phyloP scores from a whole-genome alignment of 306 rosid genomes.

The Senna tora region DNA sequence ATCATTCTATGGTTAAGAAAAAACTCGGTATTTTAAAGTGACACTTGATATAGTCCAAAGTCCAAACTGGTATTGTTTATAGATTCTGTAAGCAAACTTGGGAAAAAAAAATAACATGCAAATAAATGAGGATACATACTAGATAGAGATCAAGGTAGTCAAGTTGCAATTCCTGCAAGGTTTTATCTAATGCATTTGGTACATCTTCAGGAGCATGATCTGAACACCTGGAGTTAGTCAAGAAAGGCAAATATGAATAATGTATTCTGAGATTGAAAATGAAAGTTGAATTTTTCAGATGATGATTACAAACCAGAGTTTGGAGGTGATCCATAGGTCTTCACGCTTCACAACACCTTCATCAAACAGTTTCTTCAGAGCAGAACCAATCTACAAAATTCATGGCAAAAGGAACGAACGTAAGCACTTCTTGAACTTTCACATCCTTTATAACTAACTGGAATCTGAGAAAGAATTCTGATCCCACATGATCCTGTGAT shows the following conservation, averaged over 20 bases:
- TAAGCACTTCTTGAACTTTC: no score
- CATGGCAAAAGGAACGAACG: no score
- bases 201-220: constrained; percentile 80
- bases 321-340: constrained; percentile 79
- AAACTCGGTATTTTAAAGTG: no score
- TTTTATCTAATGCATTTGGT: constrained; percentile 61
- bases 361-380: constrained; percentile 61
- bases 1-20: no score
- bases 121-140: constrained; percentile 37
- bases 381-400: constrained; percentile 57
- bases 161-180: constrained; percentile 69
- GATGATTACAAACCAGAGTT: constrained; percentile 58
- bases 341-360: constrained; percentile 73
- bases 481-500: no score
- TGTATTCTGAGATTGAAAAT: background rate
- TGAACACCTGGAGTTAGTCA: constrained; percentile 52
- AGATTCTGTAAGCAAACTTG: no score
- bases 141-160: constrained; percentile 78
- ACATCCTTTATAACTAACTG: no score
- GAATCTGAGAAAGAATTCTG: no score
- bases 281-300: background rate
- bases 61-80: no score
- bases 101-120: background rate
- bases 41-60: no score
- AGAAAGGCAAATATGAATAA: constrained; percentile 4